These are phyloP conservation scores for Bathelium albidoporum DNA, from an alignment of 495 filamentous ascomycete species.

Conservation along the genomic window DNA sequence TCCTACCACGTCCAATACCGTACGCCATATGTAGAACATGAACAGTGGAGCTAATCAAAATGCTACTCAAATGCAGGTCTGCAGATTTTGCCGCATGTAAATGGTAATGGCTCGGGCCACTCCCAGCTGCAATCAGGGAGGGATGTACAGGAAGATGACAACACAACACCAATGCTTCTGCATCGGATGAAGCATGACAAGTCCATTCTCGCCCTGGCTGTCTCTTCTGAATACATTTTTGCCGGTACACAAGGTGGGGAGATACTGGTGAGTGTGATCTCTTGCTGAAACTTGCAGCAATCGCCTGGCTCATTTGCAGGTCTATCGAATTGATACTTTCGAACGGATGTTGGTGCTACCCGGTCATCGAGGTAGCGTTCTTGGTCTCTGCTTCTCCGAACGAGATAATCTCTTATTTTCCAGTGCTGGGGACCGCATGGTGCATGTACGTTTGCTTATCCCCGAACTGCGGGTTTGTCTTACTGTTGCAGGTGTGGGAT, in stretches of 20 bases:
- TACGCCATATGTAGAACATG: too few species aligned
- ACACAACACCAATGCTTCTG: conserved; percentile 40
- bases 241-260: conserved; percentile 88
- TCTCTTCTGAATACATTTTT: conserved; percentile 57
- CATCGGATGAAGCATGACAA: conserved; percentile 62
- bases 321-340: conserved; percentile 82
- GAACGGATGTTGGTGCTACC: conserved; percentile 64
- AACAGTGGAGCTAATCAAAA: too few species aligned
- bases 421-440: conserved; percentile 82
- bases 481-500: conserved; percentile 47
- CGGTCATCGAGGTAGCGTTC: conserved; percentile 81
- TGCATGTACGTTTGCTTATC: conserved; percentile 56
- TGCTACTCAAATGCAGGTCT: neutral
- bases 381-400: conserved; percentile 68
- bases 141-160: neutral
- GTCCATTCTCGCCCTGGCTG: conserved; percentile 61
- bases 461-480: conserved; percentile 30
- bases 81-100: neutral
- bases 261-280: conserved; percentile 51
- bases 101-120: neutral
- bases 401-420: conserved; percentile 76
- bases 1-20: too few species aligned
- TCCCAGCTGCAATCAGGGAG: neutral
- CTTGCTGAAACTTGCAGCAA: neutral
- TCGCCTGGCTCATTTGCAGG: conserved; percentile 27